Evolutionary conservation across 805 yeast species (phyloP).

Genomic region (Wickerhamomyces queroliae): DNA sequence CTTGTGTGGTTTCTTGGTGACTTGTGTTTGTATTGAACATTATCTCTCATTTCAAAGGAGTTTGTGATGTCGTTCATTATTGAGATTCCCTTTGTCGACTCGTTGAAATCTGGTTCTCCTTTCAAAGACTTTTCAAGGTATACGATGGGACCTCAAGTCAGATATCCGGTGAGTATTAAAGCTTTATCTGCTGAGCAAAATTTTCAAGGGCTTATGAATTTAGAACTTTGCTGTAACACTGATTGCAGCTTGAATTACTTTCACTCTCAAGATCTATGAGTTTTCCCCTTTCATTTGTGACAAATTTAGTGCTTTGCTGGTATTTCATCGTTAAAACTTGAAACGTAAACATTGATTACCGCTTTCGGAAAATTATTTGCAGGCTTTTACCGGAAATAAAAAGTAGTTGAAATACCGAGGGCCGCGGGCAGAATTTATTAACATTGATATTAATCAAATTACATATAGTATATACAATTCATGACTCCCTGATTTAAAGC

Average conservation of each 20-base stretch:
- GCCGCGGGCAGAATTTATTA: too few relatives aligned
- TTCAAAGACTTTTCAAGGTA: background rate
- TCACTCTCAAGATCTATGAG: too few relatives aligned
- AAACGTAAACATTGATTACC: conserved; percentile 2
- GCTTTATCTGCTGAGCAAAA: background rate
- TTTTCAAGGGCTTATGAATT: too few relatives aligned
- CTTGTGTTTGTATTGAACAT: background rate
- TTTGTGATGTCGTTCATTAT: conserved; percentile 6
- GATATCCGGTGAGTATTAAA: background rate
- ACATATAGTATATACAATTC: too few relatives aligned
- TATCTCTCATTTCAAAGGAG: conserved; percentile 1
- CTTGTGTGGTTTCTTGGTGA: background rate
- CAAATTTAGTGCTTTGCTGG: too few relatives aligned
- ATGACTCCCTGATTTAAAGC: too few relatives aligned
- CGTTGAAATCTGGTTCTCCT: background rate
- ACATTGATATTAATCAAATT: too few relatives aligned
- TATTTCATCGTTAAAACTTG: background rate
- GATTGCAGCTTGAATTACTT: too few relatives aligned
- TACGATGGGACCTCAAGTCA: background rate
- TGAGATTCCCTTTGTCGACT: background rate
- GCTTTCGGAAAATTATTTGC: background rate
- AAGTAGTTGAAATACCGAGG: too few relatives aligned
- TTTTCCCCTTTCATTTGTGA: too few relatives aligned
- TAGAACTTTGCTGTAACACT: too few relatives aligned
- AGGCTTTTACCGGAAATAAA: too few relatives aligned